Percentiles rank a stretch among this genome's conserved stretches.
These are phyloP conservation scores for Aspergillus versicolor DNA, from an alignment of 2,329 filamentous ascomycete species.

Conservation along the genomic window DNA sequence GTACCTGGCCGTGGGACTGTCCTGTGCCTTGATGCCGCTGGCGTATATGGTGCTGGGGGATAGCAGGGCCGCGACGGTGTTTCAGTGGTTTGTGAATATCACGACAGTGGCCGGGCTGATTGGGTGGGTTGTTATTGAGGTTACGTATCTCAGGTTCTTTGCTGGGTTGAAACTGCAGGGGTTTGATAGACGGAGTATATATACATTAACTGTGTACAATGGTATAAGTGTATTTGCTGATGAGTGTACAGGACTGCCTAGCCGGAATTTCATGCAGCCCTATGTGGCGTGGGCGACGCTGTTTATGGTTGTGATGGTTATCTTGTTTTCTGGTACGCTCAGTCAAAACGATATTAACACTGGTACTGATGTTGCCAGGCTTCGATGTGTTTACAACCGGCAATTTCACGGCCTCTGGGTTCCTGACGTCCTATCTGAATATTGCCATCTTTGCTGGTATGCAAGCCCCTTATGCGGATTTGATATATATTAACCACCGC, in stretches of 20 bases:
- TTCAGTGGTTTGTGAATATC: neutral
- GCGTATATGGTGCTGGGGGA: neutral
- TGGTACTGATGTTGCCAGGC: neutral
- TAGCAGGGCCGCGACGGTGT: neutral
- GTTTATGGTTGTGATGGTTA: neutral
- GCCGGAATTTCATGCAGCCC: neutral
- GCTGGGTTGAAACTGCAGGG: neutral
- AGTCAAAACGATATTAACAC: too few relatives aligned
- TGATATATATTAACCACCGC: neutral
- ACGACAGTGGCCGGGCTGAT: neutral
- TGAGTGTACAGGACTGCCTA: neutral
- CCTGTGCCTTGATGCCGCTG: neutral
- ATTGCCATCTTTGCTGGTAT: conserved; percentile 1
- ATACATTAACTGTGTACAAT: too few relatives aligned
- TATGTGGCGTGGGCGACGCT: neutral
- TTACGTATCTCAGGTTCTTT: neutral
- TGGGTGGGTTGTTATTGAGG: neutral
- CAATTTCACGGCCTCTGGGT: neutral
- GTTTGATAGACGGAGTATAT: neutral
- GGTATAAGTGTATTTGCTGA: too few relatives aligned
- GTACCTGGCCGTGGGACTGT: neutral
- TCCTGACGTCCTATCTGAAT: conserved; percentile 1
- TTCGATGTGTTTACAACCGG: neutral
- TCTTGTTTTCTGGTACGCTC: neutral
- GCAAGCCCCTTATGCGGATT: neutral